phyloP scores from a whole-genome alignment of 176 grass and related monocot genomes.

The Aegilops sharonensis region DNA sequence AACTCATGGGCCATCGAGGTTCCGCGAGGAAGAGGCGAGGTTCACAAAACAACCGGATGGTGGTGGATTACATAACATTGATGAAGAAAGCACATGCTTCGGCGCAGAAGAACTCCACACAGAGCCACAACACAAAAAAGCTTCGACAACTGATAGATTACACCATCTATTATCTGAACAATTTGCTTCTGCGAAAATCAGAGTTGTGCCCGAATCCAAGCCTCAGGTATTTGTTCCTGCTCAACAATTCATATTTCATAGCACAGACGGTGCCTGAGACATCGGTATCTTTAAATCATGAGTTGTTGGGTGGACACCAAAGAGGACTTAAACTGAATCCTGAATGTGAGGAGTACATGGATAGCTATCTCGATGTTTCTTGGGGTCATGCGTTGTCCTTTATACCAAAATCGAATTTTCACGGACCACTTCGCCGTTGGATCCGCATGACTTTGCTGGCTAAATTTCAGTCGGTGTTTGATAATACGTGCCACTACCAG shows the following conservation, averaged over 20 bases:
- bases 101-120: too few relatives aligned
- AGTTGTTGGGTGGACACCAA: not conserved
- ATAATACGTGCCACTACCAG: too few relatives aligned
- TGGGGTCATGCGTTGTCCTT: not conserved
- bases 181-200: not conserved
- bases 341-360: too few relatives aligned
- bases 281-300: not conserved
- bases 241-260: not conserved
- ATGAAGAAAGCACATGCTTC: too few relatives aligned
- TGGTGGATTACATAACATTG: too few relatives aligned
- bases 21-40: too few relatives aligned
- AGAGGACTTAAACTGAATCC: not conserved
- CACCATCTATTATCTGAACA: not conserved
- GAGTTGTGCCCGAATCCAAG: not conserved
- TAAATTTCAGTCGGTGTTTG: too few relatives aligned
- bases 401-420: not conserved
- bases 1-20: too few relatives aligned
- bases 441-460: too few relatives aligned
- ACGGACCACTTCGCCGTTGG: not conserved
- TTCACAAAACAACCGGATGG: too few relatives aligned
- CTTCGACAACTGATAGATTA: not conserved
- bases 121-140: not conserved
- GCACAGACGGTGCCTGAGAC: not conserved
- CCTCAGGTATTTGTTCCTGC: not conserved
- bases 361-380: too few relatives aligned